A percentile compares a stretch with the other conserved stretches of the same genome.
These are phyloP conservation scores for Komagataella kurtzmanii DNA, from an alignment of 805 yeast genomes.

Conservation along the genomic window DNA sequence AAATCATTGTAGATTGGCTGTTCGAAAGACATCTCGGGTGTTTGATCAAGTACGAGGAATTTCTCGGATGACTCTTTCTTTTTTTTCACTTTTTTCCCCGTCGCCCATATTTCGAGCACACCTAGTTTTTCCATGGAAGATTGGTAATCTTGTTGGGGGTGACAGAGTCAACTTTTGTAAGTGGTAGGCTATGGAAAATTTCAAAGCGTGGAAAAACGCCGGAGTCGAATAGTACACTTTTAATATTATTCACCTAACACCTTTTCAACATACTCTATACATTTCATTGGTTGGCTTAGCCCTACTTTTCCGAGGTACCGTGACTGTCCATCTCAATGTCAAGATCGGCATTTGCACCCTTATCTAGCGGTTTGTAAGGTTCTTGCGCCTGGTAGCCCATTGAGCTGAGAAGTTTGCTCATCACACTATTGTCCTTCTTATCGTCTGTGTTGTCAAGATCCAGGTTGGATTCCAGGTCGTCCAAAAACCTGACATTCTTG, in stretches of 20 bases:
- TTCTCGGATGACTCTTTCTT: background rate
- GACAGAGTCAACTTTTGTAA: background rate
- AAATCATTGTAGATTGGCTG: background rate
- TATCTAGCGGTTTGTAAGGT: background rate
- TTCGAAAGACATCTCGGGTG: constrained; percentile 1
- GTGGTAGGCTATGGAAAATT: no score
- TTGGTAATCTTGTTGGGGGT: background rate
- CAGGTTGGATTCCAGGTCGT: constrained; percentile 6
- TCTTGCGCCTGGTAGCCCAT: background rate
- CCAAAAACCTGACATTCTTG: constrained; percentile 21
- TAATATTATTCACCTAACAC: background rate
- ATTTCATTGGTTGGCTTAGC: background rate
- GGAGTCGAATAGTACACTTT: background rate
- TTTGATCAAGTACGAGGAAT: background rate
- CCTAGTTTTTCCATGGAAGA: background rate
- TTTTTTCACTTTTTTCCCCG: background rate
- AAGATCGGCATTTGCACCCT: background rate
- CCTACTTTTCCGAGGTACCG: background rate
- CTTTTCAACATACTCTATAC: background rate
- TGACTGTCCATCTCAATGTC: background rate
- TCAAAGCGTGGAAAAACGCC: background rate
- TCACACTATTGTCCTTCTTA: background rate
- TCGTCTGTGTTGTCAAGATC: constrained; percentile 1
- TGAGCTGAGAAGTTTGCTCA: background rate
- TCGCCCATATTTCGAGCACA: background rate